Conservation (phyloP, 495 filamentous ascomycete genomes). For the Penicillium waksmanii region DNA sequence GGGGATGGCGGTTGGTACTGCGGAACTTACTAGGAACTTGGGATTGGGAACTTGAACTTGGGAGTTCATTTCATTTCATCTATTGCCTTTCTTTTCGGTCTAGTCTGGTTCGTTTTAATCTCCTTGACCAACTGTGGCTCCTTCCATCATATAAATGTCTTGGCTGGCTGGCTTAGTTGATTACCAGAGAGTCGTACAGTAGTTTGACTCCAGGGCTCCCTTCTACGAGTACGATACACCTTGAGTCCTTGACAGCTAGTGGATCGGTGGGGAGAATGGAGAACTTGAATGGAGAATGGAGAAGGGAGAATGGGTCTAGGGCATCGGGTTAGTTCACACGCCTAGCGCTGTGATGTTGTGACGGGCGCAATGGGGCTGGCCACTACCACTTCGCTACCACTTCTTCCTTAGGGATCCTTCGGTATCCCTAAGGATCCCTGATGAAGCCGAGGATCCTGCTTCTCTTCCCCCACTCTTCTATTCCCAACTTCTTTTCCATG, state of each 20-base stretch:
- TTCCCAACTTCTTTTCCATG: background rate
- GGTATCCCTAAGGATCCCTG: background rate
- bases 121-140: too few relatives aligned
- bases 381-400: background rate
- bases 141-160: too few relatives aligned
- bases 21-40: background rate
- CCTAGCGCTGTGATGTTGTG: slow-evolving; percentile 14
- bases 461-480: background rate
- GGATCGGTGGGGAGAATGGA: slow-evolving; percentile 17
- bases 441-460: too few relatives aligned
- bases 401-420: background rate
- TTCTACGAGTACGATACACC: too few relatives aligned
- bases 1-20: too few relatives aligned
- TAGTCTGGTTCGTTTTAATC: background rate
- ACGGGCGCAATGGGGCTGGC: slow-evolving; percentile 3
- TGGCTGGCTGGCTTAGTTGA: too few relatives aligned
- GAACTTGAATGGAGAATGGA: too few relatives aligned
- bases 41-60: background rate
- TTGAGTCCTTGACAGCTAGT: background rate
- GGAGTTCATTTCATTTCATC: slow-evolving; percentile 9
- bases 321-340: slow-evolving; percentile 19
- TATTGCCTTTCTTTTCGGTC: slow-evolving; percentile 2
- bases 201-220: too few relatives aligned
- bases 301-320: slow-evolving; percentile 3
- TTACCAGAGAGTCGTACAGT: too few relatives aligned